Evolutionary conservation across 495 filamentous ascomycete species (phyloP).

Genomic region (Lophiotrema nucula): DNA sequence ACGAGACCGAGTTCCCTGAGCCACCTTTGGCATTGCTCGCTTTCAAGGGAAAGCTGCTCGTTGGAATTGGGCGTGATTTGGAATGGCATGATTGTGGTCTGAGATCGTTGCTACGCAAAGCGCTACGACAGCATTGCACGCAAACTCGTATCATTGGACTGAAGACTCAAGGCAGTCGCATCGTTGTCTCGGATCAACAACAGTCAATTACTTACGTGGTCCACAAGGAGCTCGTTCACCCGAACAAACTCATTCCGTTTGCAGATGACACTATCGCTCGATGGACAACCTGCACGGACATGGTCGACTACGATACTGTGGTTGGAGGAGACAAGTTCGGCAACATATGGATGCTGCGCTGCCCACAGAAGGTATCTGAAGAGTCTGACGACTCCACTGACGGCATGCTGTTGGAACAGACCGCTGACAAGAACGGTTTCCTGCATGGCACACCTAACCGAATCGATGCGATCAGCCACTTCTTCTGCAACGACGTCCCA

Average conservation of each 20-base stretch:
- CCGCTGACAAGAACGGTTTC: conserved; percentile 75
- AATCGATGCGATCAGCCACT: conserved; percentile 78
- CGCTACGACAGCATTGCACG: conserved; percentile 68
- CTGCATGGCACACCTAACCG: conserved; percentile 86
- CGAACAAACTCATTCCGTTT: conserved; percentile 85
- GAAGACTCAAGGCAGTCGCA: conserved; percentile 86
- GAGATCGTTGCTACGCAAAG: conserved; percentile 85
- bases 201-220: conserved; percentile 89
- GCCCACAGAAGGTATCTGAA: conserved; percentile 79
- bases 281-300: conserved; percentile 81
- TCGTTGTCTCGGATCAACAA: conserved; percentile 86
- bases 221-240: conserved; percentile 76
- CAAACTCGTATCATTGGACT: conserved; percentile 82
- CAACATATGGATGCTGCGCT: conserved; percentile 89
- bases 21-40: conserved; percentile 83
- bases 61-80: conserved; percentile 78
- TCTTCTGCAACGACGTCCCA: conserved; percentile 88
- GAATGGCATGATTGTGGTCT: conserved; percentile 89
- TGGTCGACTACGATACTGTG: conserved; percentile 97
- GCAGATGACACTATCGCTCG: conserved; percentile 83
- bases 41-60: conserved; percentile 88
- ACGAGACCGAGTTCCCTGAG: conserved; percentile 88
- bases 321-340: conserved; percentile 98
- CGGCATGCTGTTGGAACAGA: conserved; percentile 80
- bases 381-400: conserved; percentile 90